phyloP scores from a whole-genome alignment of 768 basidiomycete species.

The Chlorophyllum brunneum region DNA sequence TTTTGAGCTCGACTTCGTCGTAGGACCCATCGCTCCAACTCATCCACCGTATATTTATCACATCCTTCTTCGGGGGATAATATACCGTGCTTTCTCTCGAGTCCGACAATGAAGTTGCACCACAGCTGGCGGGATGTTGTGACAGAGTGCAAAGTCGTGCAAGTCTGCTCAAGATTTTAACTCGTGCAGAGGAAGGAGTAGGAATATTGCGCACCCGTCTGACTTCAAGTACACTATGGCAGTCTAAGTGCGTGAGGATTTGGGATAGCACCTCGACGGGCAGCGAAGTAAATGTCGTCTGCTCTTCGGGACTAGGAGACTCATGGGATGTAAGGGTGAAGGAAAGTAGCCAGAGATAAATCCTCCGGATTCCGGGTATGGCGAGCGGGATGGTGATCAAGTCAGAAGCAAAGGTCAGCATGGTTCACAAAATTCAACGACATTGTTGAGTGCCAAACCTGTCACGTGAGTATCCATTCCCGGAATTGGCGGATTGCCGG shows the following conservation, averaged over 20 bases:
- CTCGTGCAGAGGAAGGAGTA: background rate
- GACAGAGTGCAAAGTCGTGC: background rate
- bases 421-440: too few relatives aligned
- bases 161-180: background rate
- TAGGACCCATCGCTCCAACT: background rate
- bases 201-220: background rate
- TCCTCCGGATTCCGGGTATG: too few relatives aligned
- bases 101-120: background rate
- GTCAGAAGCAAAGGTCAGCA: too few relatives aligned
- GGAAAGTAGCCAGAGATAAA: too few relatives aligned
- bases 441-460: too few relatives aligned
- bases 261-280: too few relatives aligned
- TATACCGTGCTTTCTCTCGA: background rate
- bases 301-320: too few relatives aligned
- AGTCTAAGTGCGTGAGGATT: background rate
- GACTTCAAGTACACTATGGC: background rate
- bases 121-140: background rate
- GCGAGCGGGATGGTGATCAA: too few relatives aligned
- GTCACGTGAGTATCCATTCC: too few relatives aligned
- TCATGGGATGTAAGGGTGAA: too few relatives aligned
- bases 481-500: too few relatives aligned
- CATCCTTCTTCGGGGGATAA: background rate
- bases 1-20: background rate
- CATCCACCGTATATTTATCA: background rate
- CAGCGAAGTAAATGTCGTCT: too few relatives aligned